Conservation (phyloP, 1,284 basidiomycete species). For the Caloboletus inedulis region DNA sequence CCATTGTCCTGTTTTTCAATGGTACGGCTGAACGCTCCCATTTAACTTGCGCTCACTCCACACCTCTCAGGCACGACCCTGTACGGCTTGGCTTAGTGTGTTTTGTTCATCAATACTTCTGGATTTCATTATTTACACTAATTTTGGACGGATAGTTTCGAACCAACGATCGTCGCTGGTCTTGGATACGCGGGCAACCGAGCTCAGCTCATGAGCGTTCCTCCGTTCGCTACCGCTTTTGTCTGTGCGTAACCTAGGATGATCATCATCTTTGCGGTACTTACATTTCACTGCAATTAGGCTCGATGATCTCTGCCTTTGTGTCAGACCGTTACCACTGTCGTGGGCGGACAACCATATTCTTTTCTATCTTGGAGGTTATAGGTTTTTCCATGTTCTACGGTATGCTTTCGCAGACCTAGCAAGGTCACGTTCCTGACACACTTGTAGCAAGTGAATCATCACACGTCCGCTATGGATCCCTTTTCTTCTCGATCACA, state of each 20-base stretch:
- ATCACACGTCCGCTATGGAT: constrained; percentile 46
- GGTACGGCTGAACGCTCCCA: constrained; percentile 16
- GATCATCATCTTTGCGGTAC: not conserved
- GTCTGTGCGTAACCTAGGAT: constrained; percentile 30
- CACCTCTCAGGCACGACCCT: constrained; percentile 37
- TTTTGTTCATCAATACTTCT: not conserved
- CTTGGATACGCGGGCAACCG: constrained; percentile 43
- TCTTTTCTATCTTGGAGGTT: constrained; percentile 36
- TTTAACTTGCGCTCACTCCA: constrained; percentile 10
- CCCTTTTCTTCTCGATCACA: constrained; percentile 48
- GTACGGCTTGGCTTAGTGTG: constrained; percentile 40
- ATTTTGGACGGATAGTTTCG: constrained; percentile 38
- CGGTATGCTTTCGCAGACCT: constrained; percentile 28
- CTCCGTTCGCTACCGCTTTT: constrained; percentile 47
- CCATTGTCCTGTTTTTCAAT: constrained; percentile 27
- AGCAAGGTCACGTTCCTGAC: not conserved
- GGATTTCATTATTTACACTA: not conserved
- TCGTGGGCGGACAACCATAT: constrained; percentile 39
- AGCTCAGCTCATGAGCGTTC: constrained; percentile 50
- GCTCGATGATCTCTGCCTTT: constrained; percentile 40
- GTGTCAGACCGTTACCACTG: constrained; percentile 44
- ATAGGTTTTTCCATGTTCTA: constrained; percentile 50
- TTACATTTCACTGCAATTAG: constrained; percentile 19
- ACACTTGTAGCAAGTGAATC: constrained; percentile 17
- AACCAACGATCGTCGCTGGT: constrained; percentile 47